A percentile compares a stretch with the other conserved stretches of the same genome.
phyloP scores from a whole-genome alignment of 352 stramenopile genomes.

The Pythium pectinolyticum region DNA sequence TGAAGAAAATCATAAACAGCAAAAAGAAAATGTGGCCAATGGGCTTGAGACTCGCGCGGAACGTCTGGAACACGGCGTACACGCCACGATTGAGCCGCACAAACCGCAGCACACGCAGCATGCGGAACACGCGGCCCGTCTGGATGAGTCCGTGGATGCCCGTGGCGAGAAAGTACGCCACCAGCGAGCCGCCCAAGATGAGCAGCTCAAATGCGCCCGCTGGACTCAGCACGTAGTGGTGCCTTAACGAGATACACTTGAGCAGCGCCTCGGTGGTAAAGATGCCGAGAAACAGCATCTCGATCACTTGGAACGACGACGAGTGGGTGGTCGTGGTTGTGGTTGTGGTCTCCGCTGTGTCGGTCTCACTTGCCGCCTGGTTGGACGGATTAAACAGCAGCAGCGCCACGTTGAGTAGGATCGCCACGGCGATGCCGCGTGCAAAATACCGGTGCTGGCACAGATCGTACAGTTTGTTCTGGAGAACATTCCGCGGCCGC shows the following conservation, averaged over 20 bases:
- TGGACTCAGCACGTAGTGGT: constrained; percentile 60
- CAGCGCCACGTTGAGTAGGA: constrained; percentile 71
- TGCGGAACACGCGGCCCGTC: constrained; percentile 65
- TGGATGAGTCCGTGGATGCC: constrained; percentile 73
- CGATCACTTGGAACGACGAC: constrained; percentile 53
- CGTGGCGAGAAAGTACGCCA: constrained; percentile 61
- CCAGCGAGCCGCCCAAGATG: constrained; percentile 60
- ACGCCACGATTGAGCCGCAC: constrained; percentile 71
- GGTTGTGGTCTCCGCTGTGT: neutral
- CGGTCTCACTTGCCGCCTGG: no score
- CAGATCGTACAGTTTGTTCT: constrained; percentile 53
- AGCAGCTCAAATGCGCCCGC: constrained; percentile 63
- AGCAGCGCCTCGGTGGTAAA: constrained; percentile 56
- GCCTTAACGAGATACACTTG: constrained; percentile 61
- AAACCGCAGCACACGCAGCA: constrained; percentile 77
- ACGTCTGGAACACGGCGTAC: constrained; percentile 78
- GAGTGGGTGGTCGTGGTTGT: constrained; percentile 1
- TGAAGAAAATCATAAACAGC: constrained; percentile 83
- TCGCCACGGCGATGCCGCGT: constrained; percentile 48
- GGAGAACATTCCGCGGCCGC: constrained; percentile 29
- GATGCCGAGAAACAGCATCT: constrained; percentile 67
- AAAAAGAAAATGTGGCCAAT: constrained; percentile 81
- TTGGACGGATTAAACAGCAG: constrained; percentile 59
- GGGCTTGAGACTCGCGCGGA: constrained; percentile 60
- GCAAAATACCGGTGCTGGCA: constrained; percentile 64